A percentile compares a stretch with the other conserved stretches of the same genome.
phyloP scores from a whole-genome alignment of 2,329 filamentous ascomycete genomes.

The Colletotrichum higginsianum region DNA sequence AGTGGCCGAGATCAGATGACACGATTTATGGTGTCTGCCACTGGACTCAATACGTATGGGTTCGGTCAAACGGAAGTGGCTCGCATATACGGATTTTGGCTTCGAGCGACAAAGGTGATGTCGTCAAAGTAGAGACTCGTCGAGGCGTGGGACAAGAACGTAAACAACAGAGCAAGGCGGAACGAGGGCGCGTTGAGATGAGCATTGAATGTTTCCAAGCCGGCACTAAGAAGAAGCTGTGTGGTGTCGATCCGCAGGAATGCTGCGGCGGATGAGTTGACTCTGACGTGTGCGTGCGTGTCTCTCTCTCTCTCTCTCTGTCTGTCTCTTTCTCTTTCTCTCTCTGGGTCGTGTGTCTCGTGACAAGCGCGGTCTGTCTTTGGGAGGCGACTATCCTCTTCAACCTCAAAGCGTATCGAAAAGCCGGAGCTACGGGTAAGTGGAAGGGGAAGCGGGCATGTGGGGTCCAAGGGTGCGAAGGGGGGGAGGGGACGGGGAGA shows the following conservation, averaged over 20 bases:
- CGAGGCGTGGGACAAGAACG: conserved; percentile 27
- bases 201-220: conserved; percentile 42
- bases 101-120: conserved; percentile 19
- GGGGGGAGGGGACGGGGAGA: conserved; percentile 32
- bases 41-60: conserved; percentile 10
- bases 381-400: conserved; percentile 1
- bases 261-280: conserved; percentile 28
- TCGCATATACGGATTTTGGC: conserved; percentile 15
- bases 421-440: conserved; percentile 39
- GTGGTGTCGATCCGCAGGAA: conserved; percentile 24
- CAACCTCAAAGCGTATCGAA: conserved; percentile 31
- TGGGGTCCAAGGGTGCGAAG: conserved; percentile 18
- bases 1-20: conserved; percentile 13
- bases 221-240: conserved; percentile 11
- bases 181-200: conserved; percentile 41
- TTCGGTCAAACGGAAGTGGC: conserved; percentile 21
- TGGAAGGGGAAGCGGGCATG: conserved; percentile 33
- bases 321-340: no score
- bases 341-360: conserved; percentile 25
- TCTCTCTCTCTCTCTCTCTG: no score
- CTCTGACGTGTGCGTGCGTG: conserved; percentile 9
- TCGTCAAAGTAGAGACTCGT: conserved; percentile 30
- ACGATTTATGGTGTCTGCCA: background rate
- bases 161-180: conserved; percentile 38
- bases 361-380: conserved; percentile 27